Base-by-base conservation (phyloP, 768 basidiomycete genomes). In the Auriscalpium orientale region DNA sequence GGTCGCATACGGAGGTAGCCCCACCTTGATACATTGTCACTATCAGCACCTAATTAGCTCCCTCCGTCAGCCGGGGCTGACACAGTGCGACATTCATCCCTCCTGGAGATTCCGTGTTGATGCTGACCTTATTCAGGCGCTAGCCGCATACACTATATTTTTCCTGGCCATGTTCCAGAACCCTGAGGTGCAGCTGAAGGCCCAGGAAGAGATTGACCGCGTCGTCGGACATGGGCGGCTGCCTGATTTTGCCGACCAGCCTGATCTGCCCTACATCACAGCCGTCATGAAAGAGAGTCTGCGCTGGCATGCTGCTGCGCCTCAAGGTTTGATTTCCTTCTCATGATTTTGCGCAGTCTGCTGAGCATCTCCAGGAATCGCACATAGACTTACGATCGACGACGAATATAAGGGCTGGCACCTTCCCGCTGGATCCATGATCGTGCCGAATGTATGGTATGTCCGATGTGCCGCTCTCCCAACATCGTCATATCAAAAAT, bases 261-360 rank as follows among this genome's bases (percentile, higher is more conserved):
- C 65, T 4, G 54, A 59, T 0, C 55, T 76, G 21, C 74, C 72
- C 2, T 76, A 75, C 51, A 58, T 75, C 35, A 57, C 55, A 8
- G 75, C 75, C 5, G 47, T 77, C 2, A 57, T 74, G 47, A 73
- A 70, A 58, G 77, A 79, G 60, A 54, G 68, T 9, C 54, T 75
- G 34, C 69, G 76, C 35, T 69, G 62, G 62, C 46, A 53, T 11
- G 59, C 66, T 11, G 58, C 60, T 34, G 54, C 53, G 7, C 64
- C 64, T 1, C 28, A 58, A 8, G 65, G 58, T 59, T 11, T 8
- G 11, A 0, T 8, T 43, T 18, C 40, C 15, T 43, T 13, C 40
- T 13, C 4, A 43, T 43, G 4, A 13, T 43, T 5, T 18, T 4
- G 40, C 40, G 40, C 13, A 15, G 20, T 20, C 11, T 44, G 12